These are phyloP conservation scores for Chamaecyparis obtusa DNA, from an alignment of 75 land plant species.

Conservation along the genomic window DNA sequence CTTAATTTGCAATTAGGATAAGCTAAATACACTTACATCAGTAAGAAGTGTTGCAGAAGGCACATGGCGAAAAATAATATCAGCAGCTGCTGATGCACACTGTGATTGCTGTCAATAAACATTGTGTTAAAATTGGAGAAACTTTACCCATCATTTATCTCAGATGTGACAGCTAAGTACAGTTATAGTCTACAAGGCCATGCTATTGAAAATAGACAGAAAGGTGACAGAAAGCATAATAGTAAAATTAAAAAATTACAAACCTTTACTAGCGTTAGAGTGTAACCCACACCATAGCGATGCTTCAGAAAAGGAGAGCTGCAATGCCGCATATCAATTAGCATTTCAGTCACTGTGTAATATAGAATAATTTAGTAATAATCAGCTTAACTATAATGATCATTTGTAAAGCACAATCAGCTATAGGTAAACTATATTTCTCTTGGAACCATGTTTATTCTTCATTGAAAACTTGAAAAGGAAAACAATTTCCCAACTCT, in stretches of 20 bases:
- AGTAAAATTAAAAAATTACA: constrained; percentile 8
- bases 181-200: neutral
- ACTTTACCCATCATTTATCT: neutral
- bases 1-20: neutral
- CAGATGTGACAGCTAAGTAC: neutral
- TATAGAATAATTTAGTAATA: neutral
- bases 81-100: constrained; percentile 37
- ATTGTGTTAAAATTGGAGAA: neutral
- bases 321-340: neutral
- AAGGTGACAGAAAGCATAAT: neutral
- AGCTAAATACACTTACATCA: constrained; percentile 41
- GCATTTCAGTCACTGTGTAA: neutral
- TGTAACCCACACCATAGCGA: constrained; percentile 82
- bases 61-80: constrained; percentile 58
- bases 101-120: constrained; percentile 40
- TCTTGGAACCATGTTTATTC: neutral
- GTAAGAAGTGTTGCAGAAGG: constrained; percentile 59
- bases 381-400: neutral
- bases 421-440: neutral
- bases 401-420: neutral
- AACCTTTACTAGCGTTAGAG: constrained; percentile 64
- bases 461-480: neutral
- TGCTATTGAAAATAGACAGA: neutral
- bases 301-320: constrained; percentile 84
- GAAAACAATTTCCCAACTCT: neutral